Evolutionary conservation across 768 basidiomycete genomes (phyloP), one percentile per base, ranked within the genome.

Genomic region (Russula foetens): DNA sequence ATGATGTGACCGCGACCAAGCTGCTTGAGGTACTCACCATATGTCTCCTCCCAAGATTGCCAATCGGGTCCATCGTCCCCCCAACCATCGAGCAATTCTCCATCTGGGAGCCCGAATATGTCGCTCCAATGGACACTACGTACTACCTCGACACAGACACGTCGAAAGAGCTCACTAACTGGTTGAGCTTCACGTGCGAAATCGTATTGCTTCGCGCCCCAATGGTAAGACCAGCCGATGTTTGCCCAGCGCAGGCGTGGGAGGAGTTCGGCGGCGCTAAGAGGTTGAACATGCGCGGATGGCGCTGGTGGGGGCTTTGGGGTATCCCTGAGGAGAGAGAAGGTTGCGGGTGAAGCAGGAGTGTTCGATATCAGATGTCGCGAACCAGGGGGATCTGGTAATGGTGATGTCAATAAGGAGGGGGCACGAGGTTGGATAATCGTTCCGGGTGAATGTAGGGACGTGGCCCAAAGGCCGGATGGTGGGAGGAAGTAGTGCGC

Each of bases 211-310:
- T 98, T 99, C 29, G 84, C 90, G 3, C 91, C 90, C 96, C 96
- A 98, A 75, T 98, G 92, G 72, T 99, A 99, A 54, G 82, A 90
- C 84, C 90, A 90, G 11, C 96, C 96, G 51, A 99, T 88, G 67
- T 96, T 98, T 1, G 92, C 88, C 96, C 96, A 99, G 50, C 96
- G 81, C 50, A 99, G 71, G 70, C 90, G 94, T 6, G 76, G 77
- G 17, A 95, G 67, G 15, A 98, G 79, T 28, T 79, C 73, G 0
- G 81, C 81, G 2, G 82, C 74, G 3, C 72, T 70, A 8, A 75
- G 70, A 1, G 86, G 78, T 12, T 73, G 76, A 3, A 81, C 75
- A 2, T 83, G 83, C 2, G 77, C 69, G 3, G 91, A 90, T 9
- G 94, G 90, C 4, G 81, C 74, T 3, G 81, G 78, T 4, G 82